Base-by-base conservation (phyloP, 495 filamentous ascomycete genomes). In the Pyrenopolyporus hunteri region DNA sequence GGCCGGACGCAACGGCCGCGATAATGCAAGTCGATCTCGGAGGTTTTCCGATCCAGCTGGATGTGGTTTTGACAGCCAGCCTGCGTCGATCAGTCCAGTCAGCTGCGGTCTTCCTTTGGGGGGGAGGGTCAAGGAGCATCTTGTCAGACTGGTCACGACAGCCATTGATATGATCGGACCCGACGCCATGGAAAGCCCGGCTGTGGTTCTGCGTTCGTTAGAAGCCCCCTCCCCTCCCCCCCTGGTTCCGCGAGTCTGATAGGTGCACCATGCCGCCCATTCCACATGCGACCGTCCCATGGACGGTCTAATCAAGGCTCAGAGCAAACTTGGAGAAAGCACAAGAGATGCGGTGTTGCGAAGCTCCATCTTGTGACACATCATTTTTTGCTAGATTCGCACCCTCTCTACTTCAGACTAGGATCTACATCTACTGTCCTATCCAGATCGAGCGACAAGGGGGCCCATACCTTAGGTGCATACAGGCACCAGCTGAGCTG, bases 1-100 rank as follows among this genome's bases (percentile, higher is more conserved):
- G 69, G 69, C 56, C 57, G n/a, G 56, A 45, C 31, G 36, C 40
- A 47, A 13, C 35, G 48, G 36, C 55, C 49, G 57, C 64, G 51
- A 40, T 63, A 60, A 63, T 70, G 67, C 67, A 70, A 64, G 67
- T 62, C 68, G 53, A 66, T 65, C 53, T 56, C 55, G 63, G 55
- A 57, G 47, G 46, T 40, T 61, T 66, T 48, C 63, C 57, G 57
- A 52, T 44, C 61, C 57, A 66, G 57, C 46, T 66, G 43, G 28
- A 28, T 19, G 29, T 53, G 46, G 56, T 36, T 60, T 31, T 59
- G 49, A 51, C 52, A 57, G 46, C 28, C 28, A 59, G 42, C 35
- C 37, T 7, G 43, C 40, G 43, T 57, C 57, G 56, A 60, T 57
- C 57, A 57, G 49, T 40, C 32, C 57, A 57, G 49, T 40, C 32